Conservation (phyloP, 495 filamentous ascomycete species). For the Rhizodiscina lignyota region DNA sequence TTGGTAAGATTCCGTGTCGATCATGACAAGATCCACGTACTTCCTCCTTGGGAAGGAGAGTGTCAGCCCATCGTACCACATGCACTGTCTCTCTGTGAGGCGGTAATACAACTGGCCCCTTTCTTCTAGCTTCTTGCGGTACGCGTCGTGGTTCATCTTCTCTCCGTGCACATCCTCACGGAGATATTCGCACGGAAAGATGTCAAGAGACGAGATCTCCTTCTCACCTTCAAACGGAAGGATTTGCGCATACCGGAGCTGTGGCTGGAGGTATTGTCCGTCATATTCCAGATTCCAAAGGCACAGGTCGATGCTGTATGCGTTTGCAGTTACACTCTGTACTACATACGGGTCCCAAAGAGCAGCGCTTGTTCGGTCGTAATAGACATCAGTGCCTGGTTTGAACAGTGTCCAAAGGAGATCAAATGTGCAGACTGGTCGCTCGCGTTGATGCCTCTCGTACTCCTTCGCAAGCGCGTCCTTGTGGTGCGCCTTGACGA, state of each 20-base stretch:
- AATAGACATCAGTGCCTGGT: slow-evolving; percentile 11
- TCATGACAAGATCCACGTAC: slow-evolving; percentile 8
- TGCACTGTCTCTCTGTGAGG: slow-evolving; percentile 6
- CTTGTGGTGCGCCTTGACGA: slow-evolving; percentile 4
- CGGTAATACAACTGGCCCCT: slow-evolving; percentile 7
- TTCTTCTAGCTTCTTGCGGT: slow-evolving; percentile 6
- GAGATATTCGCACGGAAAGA: slow-evolving; percentile 9
- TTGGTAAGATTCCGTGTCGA: slow-evolving; percentile 8
- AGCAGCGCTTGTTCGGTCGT: not conserved
- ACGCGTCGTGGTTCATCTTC: slow-evolving; percentile 1
- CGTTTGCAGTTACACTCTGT: too few relatives aligned
- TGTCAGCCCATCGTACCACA: slow-evolving; percentile 9
- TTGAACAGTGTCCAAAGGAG: slow-evolving; percentile 15
- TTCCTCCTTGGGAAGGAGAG: slow-evolving; percentile 6
- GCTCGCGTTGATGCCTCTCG: slow-evolving; percentile 9
- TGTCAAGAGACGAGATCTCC: slow-evolving; percentile 5
- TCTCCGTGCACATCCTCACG: slow-evolving; percentile 5
- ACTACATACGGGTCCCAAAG: not conserved
- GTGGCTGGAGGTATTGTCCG: not conserved
- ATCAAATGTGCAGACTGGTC: slow-evolving; percentile 12
- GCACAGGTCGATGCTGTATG: not conserved
- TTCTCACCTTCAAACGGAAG: slow-evolving; percentile 3
- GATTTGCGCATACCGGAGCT: not conserved
- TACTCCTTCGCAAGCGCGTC: slow-evolving; percentile 9
- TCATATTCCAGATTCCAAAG: slow-evolving; percentile 1